These are phyloP conservation scores for Saccharomycopsis selenospora DNA, from an alignment of 805 yeast genomes.

Conservation along the genomic window DNA sequence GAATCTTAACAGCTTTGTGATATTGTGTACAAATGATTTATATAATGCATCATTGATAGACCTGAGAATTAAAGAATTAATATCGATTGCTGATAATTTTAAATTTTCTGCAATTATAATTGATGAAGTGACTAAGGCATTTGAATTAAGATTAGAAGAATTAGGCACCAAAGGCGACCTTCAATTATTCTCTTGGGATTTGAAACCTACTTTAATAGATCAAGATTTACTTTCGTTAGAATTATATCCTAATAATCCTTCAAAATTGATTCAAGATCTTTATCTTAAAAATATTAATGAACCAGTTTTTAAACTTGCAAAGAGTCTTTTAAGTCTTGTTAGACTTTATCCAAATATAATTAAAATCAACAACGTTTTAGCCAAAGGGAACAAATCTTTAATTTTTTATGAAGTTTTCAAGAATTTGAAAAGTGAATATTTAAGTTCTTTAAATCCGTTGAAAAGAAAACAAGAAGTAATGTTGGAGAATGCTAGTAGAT, in stretches of 20 bases:
- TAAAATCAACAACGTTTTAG: constrained; percentile 47
- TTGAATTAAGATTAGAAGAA: constrained; percentile 30
- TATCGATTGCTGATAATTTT: constrained; percentile 16
- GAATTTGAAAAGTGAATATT: constrained; percentile 26
- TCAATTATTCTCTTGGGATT: constrained; percentile 34
- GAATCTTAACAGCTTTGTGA: constrained; percentile 21
- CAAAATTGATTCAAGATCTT: constrained; percentile 31
- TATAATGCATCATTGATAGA: constrained; percentile 20
- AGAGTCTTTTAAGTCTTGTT: constrained; percentile 41
- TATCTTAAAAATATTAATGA: constrained; percentile 40
- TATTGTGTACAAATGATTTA: constrained; percentile 24
- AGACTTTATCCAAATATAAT: constrained; percentile 33
- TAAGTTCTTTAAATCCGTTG: constrained; percentile 31
- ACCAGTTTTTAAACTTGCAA: constrained; percentile 42
- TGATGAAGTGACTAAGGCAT: constrained; percentile 32
- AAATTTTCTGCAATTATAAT: constrained; percentile 28
- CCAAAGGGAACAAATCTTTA: constrained; percentile 53
- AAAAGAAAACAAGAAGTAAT: constrained; percentile 27
- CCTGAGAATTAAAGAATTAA: constrained; percentile 21
- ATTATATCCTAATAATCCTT: constrained; percentile 29
- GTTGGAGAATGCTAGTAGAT: constrained; percentile 12
- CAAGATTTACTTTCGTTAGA: constrained; percentile 39
- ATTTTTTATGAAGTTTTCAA: constrained; percentile 39
- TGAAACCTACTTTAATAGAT: constrained; percentile 36
- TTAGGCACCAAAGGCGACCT: constrained; percentile 20